Evolutionary conservation across 1,284 basidiomycete species (phyloP).

Genomic region (Cryptococcus maquisensis): DNA sequence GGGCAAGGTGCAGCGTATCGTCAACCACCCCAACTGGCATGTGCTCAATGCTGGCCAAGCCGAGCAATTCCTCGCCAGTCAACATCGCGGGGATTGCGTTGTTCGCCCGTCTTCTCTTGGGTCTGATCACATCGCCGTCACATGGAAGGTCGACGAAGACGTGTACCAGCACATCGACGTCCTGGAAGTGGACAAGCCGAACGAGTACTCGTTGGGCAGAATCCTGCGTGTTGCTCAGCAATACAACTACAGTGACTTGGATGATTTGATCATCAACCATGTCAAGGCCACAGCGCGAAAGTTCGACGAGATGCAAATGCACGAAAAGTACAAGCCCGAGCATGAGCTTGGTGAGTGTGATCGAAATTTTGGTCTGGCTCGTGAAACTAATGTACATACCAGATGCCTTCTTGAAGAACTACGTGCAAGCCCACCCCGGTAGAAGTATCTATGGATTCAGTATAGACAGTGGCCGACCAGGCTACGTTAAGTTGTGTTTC

Average conservation of each 20-base stretch:
- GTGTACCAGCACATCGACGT: conserved; percentile 98
- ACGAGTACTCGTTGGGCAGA: conserved; percentile 63
- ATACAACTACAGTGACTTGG: conserved; percentile 88
- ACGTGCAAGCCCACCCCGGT: conserved; percentile 85
- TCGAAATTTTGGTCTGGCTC: not conserved
- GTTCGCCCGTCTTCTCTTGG: conserved; percentile 96
- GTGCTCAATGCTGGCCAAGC: conserved; percentile 90
- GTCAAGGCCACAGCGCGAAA: conserved; percentile 90
- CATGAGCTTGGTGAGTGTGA: conserved; percentile 75
- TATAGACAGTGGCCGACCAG: conserved; percentile 81
- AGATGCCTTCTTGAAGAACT: conserved; percentile 88
- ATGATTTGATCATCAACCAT: conserved; percentile 96
- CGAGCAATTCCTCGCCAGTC: conserved; percentile 81
- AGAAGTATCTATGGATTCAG: conserved; percentile 96
- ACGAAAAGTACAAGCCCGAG: conserved; percentile 92
- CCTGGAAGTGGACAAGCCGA: conserved; percentile 69
- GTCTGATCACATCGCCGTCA: conserved; percentile 88
- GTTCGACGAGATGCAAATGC: conserved; percentile 90
- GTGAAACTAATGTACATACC: conserved; percentile 1
- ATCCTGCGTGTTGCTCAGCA: conserved; percentile 71
- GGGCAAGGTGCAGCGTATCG: conserved; percentile 72
- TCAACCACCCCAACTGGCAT: conserved; percentile 98
- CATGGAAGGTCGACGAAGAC: conserved; percentile 98
- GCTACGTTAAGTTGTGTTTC: conserved; percentile 92
- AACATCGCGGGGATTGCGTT: conserved; percentile 90